Evolutionary conservation across 2,329 filamentous ascomycete genomes (phyloP).

Genomic region (Eutypella sp.): DNA sequence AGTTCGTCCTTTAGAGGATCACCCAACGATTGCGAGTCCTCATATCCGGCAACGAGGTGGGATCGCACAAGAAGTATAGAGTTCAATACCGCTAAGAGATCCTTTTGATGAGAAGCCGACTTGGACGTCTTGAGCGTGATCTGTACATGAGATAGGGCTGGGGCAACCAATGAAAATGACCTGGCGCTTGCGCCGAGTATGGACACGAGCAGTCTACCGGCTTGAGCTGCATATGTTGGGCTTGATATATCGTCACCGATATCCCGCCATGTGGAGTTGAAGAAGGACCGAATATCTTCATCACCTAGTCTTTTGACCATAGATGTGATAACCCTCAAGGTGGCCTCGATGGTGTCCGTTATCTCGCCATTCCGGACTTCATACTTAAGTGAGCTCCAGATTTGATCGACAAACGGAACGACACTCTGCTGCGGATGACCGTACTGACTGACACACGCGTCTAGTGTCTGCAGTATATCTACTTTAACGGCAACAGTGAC

Average conservation of each 20-base stretch:
- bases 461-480: conserved; percentile 52
- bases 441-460: conserved; percentile 48
- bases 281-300: conserved; percentile 40
- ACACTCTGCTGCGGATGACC: conserved; percentile 41
- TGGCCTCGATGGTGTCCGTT: conserved; percentile 52
- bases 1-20: conserved; percentile 19
- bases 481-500: conserved; percentile 56
- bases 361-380: conserved; percentile 58
- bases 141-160: conserved; percentile 43
- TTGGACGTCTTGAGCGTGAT: conserved; percentile 47
- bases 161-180: conserved; percentile 44
- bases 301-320: conserved; percentile 42
- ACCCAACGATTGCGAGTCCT: conserved; percentile 1
- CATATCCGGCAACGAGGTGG: conserved; percentile 13
- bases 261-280: conserved; percentile 46
- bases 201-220: conserved; percentile 48
- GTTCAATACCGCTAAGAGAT: conserved; percentile 47
- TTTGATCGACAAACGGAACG: conserved; percentile 42
- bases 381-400: conserved; percentile 59
- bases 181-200: conserved; percentile 43
- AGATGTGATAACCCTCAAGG: conserved; percentile 48
- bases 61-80: conserved; percentile 36
- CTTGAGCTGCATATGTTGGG: conserved; percentile 45
- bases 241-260: conserved; percentile 49
- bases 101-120: conserved; percentile 44